Evolutionary conservation across 257 asterid genomes (phyloP), one percentile per base, ranked within the genome.

Genomic region (Rhazya stricta): DNA sequence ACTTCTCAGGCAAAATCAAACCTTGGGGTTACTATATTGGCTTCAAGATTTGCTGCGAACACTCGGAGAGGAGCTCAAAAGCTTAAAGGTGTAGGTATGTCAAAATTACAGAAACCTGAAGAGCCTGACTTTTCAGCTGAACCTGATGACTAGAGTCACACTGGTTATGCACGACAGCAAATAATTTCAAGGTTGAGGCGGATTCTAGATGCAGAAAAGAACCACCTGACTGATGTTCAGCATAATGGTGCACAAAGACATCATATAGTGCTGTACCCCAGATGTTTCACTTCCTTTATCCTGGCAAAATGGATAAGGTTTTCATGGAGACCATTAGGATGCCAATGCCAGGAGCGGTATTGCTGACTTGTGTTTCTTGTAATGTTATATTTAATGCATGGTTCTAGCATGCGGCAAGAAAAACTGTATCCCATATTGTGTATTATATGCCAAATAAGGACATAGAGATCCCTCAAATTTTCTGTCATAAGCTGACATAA

Each of bases 51-150:
- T 77, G 98, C 98, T 37, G 93, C 95, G 72, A 93, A 84, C 84
- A 89, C 98, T 2, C 87, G 95, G 80, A 88, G 94, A 79, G 96
- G 93, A 74, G 96, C 89, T 83, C 94, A 88, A 82, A 93, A 90
- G 90, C 87, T 87, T 25, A 91, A 90, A 83, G 91, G 85, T 63
- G 87, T 83, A 7, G 86, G 83, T 73, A 77, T 91, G 80, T 95
- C 94, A 0, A 90, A 88, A 75, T 84, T 93, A 36, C 88, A 91
- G 18, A 91, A 91, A 83, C 97, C 97, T 0, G 96, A 91, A 78
- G 97, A 91, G 77, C 97, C 97, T 0, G 96, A 91, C 80, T 93
- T 91, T 76, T 89, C 91, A 9, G 94, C 76, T 32, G 96, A 90
- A 79, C 89, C 88, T 0, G 96, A 91, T 27, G 89, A 91, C 81